phyloP scores from a whole-genome alignment of 345 rosid species.

The Melastoma malabathricum region DNA sequence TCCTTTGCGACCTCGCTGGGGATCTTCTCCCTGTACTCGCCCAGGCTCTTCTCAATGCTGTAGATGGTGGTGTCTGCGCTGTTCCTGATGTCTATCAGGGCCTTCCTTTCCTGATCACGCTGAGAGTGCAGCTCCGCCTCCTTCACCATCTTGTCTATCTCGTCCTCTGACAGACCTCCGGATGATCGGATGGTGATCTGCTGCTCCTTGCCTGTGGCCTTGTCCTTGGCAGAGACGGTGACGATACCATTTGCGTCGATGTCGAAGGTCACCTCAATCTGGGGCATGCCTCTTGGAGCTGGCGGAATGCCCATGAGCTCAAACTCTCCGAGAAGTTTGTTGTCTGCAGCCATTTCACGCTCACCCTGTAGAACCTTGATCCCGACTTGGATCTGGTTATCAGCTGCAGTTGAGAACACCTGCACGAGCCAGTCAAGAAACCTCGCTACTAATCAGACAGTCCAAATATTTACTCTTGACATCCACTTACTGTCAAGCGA shows the following conservation, averaged over 20 bases:
- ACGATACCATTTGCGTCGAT: conserved; percentile 29
- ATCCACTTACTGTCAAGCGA: no score
- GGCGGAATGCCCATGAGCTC: conserved; percentile 26
- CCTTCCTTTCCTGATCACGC: conserved; percentile 23
- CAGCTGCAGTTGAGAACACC: conserved; percentile 28
- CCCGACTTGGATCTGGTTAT: conserved; percentile 23
- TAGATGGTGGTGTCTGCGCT: conserved; percentile 22
- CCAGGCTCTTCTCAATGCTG: conserved; percentile 27
- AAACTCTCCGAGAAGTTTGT: conserved; percentile 27
- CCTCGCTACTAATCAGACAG: no score
- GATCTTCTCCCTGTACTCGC: conserved; percentile 24
- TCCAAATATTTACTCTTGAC: no score
- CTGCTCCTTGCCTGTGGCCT: conserved; percentile 24
- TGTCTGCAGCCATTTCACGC: conserved; percentile 24
- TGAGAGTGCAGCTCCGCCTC: conserved; percentile 24
- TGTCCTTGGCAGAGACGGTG: conserved; percentile 25
- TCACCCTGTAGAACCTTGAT: conserved; percentile 29
- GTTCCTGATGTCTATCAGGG: conserved; percentile 20
- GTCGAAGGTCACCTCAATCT: conserved; percentile 24
- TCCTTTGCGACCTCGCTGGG: conserved; percentile 15
- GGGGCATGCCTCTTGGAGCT: conserved; percentile 21
- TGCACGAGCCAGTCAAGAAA: conserved; percentile 1
- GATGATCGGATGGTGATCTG: conserved; percentile 27
- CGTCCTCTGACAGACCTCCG: conserved; percentile 21
- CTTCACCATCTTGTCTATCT: conserved; percentile 26